Conservation (phyloP, 495 filamentous ascomycete genomes). For the Lindgomyces ingoldianus region DNA sequence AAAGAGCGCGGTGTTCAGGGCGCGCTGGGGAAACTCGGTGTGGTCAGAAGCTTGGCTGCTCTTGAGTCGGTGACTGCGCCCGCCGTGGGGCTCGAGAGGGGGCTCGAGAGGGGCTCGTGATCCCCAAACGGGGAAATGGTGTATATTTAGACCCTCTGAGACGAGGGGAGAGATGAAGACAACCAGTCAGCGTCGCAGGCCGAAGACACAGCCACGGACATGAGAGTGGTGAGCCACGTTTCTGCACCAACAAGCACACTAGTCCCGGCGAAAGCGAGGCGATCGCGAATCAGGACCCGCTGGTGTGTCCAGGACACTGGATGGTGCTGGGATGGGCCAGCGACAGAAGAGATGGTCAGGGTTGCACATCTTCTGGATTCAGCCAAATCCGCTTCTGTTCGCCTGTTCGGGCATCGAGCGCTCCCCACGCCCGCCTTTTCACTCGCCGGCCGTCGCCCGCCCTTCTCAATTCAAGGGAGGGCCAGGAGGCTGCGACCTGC, state of each 20-base stretch:
- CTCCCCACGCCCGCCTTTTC: constrained; percentile 23
- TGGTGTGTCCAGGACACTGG: constrained; percentile 2
- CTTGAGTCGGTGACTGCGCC: constrained; percentile 18
- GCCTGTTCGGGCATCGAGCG: constrained; percentile 21
- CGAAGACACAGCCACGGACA: background rate
- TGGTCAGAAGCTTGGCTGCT: constrained; percentile 25
- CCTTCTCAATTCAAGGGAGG: background rate
- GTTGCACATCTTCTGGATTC: constrained; percentile 28
- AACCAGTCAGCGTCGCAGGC: background rate
- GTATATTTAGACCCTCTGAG: constrained; percentile 28
- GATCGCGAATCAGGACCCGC: constrained; percentile 9
- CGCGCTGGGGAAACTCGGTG: constrained; percentile 14
- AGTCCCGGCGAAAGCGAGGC: constrained; percentile 8
- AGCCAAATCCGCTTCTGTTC: constrained; percentile 27
- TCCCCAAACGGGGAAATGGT: constrained; percentile 22
- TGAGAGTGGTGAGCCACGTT: background rate
- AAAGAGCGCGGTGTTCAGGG: background rate
- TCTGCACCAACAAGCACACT: background rate
- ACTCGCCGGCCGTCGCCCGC: constrained; percentile 14
- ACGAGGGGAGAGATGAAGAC: no score
- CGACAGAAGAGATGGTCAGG: no score
- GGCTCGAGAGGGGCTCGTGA: constrained; percentile 9
- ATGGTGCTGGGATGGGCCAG: constrained; percentile 2
- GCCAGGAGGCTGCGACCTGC: background rate
- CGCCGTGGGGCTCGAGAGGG: background rate